Base-by-base conservation (phyloP, 371 early-diverging fungal genomes). In the Mucor irregularis region DNA sequence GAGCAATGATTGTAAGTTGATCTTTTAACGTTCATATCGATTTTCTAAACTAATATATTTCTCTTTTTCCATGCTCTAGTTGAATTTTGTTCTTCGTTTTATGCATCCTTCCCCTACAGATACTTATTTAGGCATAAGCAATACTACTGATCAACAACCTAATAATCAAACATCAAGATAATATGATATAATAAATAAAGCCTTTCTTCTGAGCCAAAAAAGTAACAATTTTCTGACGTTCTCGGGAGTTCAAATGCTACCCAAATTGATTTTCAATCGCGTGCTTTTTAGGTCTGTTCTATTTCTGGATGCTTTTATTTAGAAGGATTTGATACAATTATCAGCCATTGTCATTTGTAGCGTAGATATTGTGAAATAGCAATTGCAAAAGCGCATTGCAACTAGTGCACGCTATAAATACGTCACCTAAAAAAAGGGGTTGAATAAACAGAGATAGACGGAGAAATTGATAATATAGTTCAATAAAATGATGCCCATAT, bases 51-150 rank as follows among this genome's bases (percentile, higher is more conserved):
- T 13, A 8, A 16, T 43, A 4, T 13, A n/a, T 49, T 21, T 29
- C 22, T 26, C 9, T 43, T 25, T 47, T 3, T 17, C 37, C 29
- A 31, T 37, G 5, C 24, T 19, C 14, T 49, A 66, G 66, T 29
- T 66, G n/a, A 66, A 66, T 19, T 61, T 57, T 40, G 50, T 37
- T 14, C 45, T 66, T 22, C 54, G 62, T 11, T 55, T 46, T 49
- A 24, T 46, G 6, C 60, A 64, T 37, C 60, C 60, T 16, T n/a
- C 50, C 21, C 0, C 42, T 6, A 25, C 42, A 4, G 28, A 9
- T 10, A 60, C 56, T 11, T 59, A 55, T 25, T 42, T 64, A n/a
- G 66, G 66, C 1, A 39, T 57, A 22, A 49, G 37, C 16, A 56
- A 62, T 31, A 17, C 45, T 11, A 62, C 62, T 19, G 29, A 29